phyloP scores from a whole-genome alignment of 345 rosid species.

The Geranium brycei region DNA sequence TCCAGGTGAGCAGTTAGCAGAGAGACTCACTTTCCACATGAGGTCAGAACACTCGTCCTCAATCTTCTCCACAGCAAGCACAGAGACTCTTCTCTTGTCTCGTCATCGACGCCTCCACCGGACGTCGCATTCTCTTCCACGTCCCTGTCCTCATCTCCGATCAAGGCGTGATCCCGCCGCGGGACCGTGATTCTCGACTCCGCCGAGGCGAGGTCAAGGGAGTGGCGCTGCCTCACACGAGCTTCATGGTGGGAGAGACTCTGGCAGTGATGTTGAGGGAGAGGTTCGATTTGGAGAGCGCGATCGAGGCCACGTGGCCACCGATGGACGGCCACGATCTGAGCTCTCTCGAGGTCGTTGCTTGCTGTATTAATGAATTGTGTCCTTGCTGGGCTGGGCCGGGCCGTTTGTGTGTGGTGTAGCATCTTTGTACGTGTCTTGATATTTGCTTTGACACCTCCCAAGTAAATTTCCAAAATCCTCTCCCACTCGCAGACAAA shows the following conservation, averaged over 20 bases:
- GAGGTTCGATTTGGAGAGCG: constrained; percentile 20
- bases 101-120: constrained; percentile 27
- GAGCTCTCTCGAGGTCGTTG: constrained; percentile 36
- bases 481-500: too few relatives aligned
- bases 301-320: too few relatives aligned
- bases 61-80: too few relatives aligned
- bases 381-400: too few relatives aligned
- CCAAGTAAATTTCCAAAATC: too few relatives aligned
- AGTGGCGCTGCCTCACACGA: constrained; percentile 38
- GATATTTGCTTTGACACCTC: too few relatives aligned
- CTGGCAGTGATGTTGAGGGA: constrained; percentile 13
- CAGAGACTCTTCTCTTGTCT: background rate
- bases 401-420: too few relatives aligned
- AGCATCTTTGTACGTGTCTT: too few relatives aligned
- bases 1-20: too few relatives aligned
- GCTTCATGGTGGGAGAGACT: constrained; percentile 20
- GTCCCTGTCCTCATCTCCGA: constrained; percentile 39
- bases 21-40: background rate
- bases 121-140: constrained; percentile 27
- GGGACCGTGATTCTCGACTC: constrained; percentile 30
- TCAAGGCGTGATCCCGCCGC: constrained; percentile 18
- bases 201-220: constrained; percentile 37
- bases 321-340: constrained; percentile 26
- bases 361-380: constrained; percentile 4
- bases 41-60: too few relatives aligned